Base-by-base conservation (phyloP, 2,329 filamentous ascomycete genomes). In the Colletotrichum sp. region DNA sequence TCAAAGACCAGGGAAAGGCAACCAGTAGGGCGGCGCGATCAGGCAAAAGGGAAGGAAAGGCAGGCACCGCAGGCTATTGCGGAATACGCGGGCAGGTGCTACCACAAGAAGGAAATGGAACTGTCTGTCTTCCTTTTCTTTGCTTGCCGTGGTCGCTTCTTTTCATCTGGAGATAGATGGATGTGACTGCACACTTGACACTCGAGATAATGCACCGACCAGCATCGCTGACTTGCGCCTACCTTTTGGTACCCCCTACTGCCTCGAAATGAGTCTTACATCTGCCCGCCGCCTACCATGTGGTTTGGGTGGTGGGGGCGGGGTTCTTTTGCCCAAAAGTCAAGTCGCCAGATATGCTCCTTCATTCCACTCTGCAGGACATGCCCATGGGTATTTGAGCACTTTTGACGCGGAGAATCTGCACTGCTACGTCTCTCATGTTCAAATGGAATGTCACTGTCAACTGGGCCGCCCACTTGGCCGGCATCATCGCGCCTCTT, bases 371-470 rank as follows among this genome's bases (percentile, higher is more conserved):
- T 56, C 28, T 62, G 39, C 32, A 66, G 62, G 39, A 56, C 55
- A 64, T 56, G 22, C 43, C n/a, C 43, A 22, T 52, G 43, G 43
- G n/a, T 25, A 52, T 48, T 61, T 18, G 62, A 22, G 39, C 69
- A 67, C 62, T 48, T 70, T 27, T 30, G 30, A 28, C 32, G 69
- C 39, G 27, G n/a, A 34, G 18, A 32, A 55, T 22, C 27, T 48
- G 30, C 36, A 67, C 27, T 36, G n/a, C 25, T 32, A 39, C 55
- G 39, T 71, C 72, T 39, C 52, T 72, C 55, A 9, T 52, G 43
- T 73, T 43, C 43, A 22, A 64, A 64, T 64, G 74, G 48, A 65
- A 76, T 76, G 74, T 76, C 74, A 76, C 74, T 76, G 70, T 55
- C 58, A 68, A 64, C 56, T 69, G 58, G 64, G 32, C 52, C 62